Evolutionary conservation across 345 rosid genomes (phyloP).

Genomic region (Schrenkiella parvula): DNA sequence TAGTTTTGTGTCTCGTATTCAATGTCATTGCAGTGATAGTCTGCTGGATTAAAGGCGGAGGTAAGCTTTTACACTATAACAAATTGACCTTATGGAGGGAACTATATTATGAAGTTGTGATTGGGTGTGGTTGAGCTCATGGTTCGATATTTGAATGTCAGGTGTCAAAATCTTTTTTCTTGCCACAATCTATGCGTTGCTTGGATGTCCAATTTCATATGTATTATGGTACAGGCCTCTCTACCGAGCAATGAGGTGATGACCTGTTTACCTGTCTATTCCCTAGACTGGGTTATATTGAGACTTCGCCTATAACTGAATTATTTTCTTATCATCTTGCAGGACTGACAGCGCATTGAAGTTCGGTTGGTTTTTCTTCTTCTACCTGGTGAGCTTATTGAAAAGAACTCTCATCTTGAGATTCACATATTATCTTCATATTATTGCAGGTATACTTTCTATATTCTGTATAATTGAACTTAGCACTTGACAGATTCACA

Average conservation of each 20-base stretch:
- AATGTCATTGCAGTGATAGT: constrained; percentile 77
- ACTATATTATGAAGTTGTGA: neutral
- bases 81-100: neutral
- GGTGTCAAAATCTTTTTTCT: constrained; percentile 93
- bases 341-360: constrained; percentile 98
- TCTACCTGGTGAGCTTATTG: constrained; percentile 74
- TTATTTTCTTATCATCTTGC: constrained; percentile 34
- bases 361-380: constrained; percentile 92
- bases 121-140: neutral
- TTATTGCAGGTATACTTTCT: neutral
- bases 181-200: constrained; percentile 70
- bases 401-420: neutral
- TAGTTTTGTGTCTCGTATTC: constrained; percentile 82
- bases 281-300: neutral
- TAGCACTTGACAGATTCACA: constrained; percentile 59
- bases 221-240: constrained; percentile 97
- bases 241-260: constrained; percentile 89
- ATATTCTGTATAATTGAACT: neutral
- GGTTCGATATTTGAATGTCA: constrained; percentile 25
- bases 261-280: neutral
- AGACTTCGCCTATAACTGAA: neutral
- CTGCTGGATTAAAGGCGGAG: constrained; percentile 94
- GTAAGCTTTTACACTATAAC: constrained; percentile 39
- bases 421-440: neutral
- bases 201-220: constrained; percentile 86